Conservation (phyloP, 352 stramenopile genomes). For the Pythium myriotylum region DNA sequence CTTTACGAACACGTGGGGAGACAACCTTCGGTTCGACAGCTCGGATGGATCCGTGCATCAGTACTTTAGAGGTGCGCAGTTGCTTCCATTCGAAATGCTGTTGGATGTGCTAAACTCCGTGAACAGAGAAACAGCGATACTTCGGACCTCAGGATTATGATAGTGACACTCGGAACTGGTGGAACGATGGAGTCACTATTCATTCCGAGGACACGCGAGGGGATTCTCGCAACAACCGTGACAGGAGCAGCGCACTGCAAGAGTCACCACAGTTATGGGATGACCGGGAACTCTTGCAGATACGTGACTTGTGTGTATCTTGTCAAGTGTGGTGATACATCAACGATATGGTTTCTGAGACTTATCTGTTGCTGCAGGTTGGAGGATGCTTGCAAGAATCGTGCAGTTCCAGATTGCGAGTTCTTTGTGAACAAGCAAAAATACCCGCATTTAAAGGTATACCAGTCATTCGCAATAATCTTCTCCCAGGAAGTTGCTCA, state of each 20-base stretch:
- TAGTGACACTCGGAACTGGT: constrained; percentile 92
- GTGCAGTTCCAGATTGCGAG: constrained; percentile 97
- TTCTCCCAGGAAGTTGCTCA: too few species aligned
- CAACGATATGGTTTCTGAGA: too few species aligned
- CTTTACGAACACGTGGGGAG: constrained; percentile 97
- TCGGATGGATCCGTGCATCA: constrained; percentile 86
- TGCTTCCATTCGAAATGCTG: neutral
- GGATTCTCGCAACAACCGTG: constrained; percentile 1
- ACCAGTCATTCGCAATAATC: too few species aligned
- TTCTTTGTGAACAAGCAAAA: constrained; percentile 99
- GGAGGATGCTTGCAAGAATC: constrained; percentile 93
- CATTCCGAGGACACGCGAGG: constrained; percentile 82
- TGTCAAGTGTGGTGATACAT: neutral
- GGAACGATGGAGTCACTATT: constrained; percentile 99
- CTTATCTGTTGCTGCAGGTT: constrained; percentile 56
- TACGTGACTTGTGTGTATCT: constrained; percentile 92
- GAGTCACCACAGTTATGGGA: constrained; percentile 92
- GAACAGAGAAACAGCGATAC: constrained; percentile 72
- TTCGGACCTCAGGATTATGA: constrained; percentile 85
- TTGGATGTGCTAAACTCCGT: neutral
- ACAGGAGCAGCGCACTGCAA: constrained; percentile 1
- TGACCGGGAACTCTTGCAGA: constrained; percentile 96
- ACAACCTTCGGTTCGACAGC: constrained; percentile 91
- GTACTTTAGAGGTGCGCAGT: constrained; percentile 88
- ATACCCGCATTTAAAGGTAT: constrained; percentile 97